phyloP scores from a whole-genome alignment of 495 filamentous ascomycete species.

The Oleoguttula mirabilis region DNA sequence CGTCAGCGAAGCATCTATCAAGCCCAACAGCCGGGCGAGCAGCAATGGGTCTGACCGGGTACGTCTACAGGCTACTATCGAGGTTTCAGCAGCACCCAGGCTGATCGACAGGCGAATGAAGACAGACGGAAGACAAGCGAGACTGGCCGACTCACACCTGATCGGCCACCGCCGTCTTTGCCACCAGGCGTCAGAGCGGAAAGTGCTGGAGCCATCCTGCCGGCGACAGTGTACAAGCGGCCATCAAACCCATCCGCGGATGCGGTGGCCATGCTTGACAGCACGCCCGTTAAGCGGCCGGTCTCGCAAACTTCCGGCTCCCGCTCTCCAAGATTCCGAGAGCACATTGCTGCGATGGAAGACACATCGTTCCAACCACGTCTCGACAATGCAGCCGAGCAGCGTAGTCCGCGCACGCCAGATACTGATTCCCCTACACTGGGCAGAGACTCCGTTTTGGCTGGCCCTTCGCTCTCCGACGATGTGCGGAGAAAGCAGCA shows the following conservation, averaged over 20 bases:
- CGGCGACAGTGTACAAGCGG: conserved; percentile 3
- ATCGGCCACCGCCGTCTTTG: too few species aligned
- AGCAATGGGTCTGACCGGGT: conserved; percentile 18
- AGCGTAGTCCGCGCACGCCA: too few species aligned
- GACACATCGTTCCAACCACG: conserved; percentile 5
- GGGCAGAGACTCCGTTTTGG: neutral
- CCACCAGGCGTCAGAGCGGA: conserved; percentile 2
- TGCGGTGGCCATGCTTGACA: conserved; percentile 7
- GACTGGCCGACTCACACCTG: too few species aligned
- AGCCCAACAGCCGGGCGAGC: neutral
- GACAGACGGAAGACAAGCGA: neutral
- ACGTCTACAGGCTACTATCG: conserved; percentile 9
- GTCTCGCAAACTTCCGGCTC: neutral
- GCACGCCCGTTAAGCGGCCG: conserved; percentile 5
- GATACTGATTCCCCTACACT: conserved; percentile 17
- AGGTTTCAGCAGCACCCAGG: neutral
- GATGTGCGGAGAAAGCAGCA: conserved; percentile 8
- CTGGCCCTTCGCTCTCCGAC: conserved; percentile 3
- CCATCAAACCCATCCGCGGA: neutral
- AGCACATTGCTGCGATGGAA: conserved; percentile 11
- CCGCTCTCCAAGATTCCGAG: conserved; percentile 6
- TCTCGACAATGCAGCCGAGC: too few species aligned
- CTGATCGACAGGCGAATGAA: conserved; percentile 6
- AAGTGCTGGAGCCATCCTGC: neutral
- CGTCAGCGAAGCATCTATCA: conserved; percentile 18